Evolutionary conservation across 805 yeast species (phyloP), one percentile per base, ranked within the genome.

Genomic region (Candida sakaeoensis): DNA sequence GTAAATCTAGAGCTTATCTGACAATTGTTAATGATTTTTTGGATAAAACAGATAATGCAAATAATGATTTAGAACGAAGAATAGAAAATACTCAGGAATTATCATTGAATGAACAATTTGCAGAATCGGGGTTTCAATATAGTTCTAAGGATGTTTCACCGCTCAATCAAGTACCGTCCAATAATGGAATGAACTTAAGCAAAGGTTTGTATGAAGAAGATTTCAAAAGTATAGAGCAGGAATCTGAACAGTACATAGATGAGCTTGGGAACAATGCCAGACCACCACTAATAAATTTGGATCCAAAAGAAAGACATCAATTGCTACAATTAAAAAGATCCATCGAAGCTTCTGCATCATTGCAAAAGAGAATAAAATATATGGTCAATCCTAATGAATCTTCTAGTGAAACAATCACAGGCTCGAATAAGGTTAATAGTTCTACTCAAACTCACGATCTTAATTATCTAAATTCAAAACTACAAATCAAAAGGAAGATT

Each of bases 201-300:
- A n/a, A 15, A 5, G 12, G 24, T 32, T 18, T 13, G 26, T 16
- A 15, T 17, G 6, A 16, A 13, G 10, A 10, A 18, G 16, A 10
- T 33, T 6, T 6, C 18, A 32, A 26, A 9, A 19, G 15, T 6
- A 44, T 57, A n/a, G 65, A 61, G 29, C 60, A 57, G 27, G 67
- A 60, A 24, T 58, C 66, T 2, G 61, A 66, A 4, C 41, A 58
- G 18, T 67, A 68, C 43, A 47, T 53, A 9, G 72, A 69, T 41
- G 58, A 52, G 5, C 54, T 60, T 1, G 73, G 73, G 8, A 60
- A 64, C 32, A 45, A 64, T 36, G 67, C 62, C 3, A 53, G 74
- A 33, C 74, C 74, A 0, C 72, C 74, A 5, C 65, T 69, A 46
- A 68, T 69, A 29, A 66, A 65, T 33, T 54, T 68, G 33, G 73